Base-by-base conservation (phyloP, 2,329 filamentous ascomycete species). In the Alternaria brassicae region DNA sequence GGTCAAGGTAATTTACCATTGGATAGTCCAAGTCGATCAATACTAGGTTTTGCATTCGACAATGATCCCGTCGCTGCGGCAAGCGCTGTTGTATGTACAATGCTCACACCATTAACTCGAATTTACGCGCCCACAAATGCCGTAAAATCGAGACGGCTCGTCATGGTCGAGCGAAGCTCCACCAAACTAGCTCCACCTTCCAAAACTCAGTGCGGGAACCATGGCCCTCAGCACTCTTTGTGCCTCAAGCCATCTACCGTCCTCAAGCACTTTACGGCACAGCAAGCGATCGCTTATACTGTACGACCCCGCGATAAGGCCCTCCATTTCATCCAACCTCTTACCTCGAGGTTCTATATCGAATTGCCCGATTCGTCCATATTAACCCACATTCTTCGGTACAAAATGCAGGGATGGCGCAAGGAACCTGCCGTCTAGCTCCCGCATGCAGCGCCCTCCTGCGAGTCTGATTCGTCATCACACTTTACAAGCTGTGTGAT, bases 401-500 rank as follows among this genome's bases (percentile, higher is more conserved):
- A 53, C 44, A 42, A 36, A 10, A 23, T 6, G 53, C 63, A 58
- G 47, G 63, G 65, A 49, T 63, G 27, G 58, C 56, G 56, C 60
- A 61, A 62, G 65, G 62, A 61, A 62, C 58, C 47, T 32, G 45
- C 62, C 56, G 47, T 55, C 54, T 67, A 66, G 65, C 53, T 64
- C 61, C 65, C 65, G 65, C 50, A 2, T 28, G 19, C 56, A 28
- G 32, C 28, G 37, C 45, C 47, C 13, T 13, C 23, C 53, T 63
- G 58, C 56, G 58, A 41, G 34, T 52, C 32, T 69, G 65, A 73
- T 72, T 72, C 67, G 70, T 60, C 39, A 41, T 59, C 61, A 67
- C 60, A 62, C 61, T 57, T 52, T 57, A 65, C 65, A 62, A 55
- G 62, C 65, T 60, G 62, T 70, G 72, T 74, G 73, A 75, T 72